Evolutionary conservation across 139 green algal species (phyloP).

Genomic region (Chlorella vulgaris): DNA sequence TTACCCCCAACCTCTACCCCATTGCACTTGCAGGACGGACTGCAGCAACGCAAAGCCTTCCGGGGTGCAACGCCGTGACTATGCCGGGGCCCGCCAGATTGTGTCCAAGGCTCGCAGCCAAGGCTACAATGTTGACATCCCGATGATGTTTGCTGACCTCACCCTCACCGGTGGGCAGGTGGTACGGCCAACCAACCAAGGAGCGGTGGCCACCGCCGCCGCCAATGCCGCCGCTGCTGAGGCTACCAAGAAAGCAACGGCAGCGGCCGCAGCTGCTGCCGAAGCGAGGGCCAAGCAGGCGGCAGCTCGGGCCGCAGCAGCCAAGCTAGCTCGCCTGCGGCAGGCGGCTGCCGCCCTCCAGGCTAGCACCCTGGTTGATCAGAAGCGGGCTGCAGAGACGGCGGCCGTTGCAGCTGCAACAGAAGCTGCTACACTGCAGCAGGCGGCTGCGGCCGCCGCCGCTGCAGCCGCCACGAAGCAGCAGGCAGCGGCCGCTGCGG

Average conservation of each 20-base stretch:
- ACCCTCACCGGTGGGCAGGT: neutral
- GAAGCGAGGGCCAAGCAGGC: neutral
- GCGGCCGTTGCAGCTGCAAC: neutral
- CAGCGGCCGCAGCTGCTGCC: neutral
- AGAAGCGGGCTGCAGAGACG: neutral
- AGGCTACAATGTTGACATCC: slow-evolving; percentile 4
- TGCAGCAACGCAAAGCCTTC: slow-evolving; percentile 3
- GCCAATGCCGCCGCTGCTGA: neutral
- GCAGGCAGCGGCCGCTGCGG: neutral
- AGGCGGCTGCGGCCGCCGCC: neutral
- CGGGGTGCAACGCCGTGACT: neutral
- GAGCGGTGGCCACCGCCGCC: neutral
- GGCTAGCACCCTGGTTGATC: neutral
- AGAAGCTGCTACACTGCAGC: neutral
- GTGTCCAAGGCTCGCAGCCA: neutral
- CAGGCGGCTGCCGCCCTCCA: neutral
- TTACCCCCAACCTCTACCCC: neutral
- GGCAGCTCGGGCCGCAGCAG: neutral
- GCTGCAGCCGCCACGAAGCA: neutral
- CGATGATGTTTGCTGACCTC: slow-evolving; percentile 3
- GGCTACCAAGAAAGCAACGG: neutral
- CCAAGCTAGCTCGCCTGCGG: neutral
- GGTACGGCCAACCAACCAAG: neutral
- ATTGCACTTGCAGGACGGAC: neutral
- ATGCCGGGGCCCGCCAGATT: neutral